phyloP scores from a whole-genome alignment of 257 asterid genomes.

The Dorcoceras hygrometricum region DNA sequence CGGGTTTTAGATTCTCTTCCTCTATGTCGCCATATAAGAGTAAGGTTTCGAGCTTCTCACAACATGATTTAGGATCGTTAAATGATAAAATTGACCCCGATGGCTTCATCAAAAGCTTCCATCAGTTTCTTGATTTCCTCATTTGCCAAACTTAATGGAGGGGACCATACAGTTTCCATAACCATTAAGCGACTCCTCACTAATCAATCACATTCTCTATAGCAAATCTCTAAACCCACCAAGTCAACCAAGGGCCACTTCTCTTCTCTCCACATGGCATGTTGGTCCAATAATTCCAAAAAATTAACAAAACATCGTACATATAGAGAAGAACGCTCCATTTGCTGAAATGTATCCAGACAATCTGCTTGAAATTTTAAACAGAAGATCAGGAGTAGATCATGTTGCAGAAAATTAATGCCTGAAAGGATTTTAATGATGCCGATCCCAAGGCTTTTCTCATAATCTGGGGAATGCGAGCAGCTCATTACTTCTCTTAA shows the following conservation, averaged over 20 bases:
- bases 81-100: constrained; percentile 43
- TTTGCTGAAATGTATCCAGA: constrained; percentile 51
- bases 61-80: constrained; percentile 40
- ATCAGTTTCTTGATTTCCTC: constrained; percentile 37
- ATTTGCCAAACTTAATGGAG: constrained; percentile 76
- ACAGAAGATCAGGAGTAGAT: constrained; percentile 56
- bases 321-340: constrained; percentile 45
- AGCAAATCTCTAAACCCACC: constrained; percentile 44
- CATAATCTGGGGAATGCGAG: constrained; percentile 50
- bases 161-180: constrained; percentile 56
- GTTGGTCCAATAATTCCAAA: constrained; percentile 52
- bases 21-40: constrained; percentile 33
- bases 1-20: not conserved
- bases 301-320: constrained; percentile 53
- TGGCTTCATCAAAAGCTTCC: constrained; percentile 36
- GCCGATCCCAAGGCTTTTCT: constrained; percentile 75
- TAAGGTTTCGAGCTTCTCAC: constrained; percentile 59
- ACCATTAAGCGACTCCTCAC: constrained; percentile 42
- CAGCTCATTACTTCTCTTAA: constrained; percentile 45
- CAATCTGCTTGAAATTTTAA: constrained; percentile 62
- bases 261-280: constrained; percentile 73
- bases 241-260: constrained; percentile 76
- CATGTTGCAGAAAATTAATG: constrained; percentile 43
- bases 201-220: constrained; percentile 44
- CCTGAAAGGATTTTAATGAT: constrained; percentile 72